Evolutionary conservation across 768 basidiomycete genomes (phyloP).

Genomic region (Phaffia tasmanica): DNA sequence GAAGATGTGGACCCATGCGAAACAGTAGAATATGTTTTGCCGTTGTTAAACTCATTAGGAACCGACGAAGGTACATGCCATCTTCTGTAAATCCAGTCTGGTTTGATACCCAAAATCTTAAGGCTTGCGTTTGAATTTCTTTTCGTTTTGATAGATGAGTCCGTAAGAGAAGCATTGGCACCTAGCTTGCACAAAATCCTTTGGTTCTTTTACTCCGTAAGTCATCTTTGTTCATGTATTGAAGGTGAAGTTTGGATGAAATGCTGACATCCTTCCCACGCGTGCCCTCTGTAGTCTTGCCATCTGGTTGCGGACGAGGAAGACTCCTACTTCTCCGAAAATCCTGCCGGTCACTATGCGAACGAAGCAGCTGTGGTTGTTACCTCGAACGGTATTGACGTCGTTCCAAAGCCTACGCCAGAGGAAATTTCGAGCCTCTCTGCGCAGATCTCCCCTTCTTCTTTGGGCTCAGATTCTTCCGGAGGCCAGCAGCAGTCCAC

Average conservation of each 20-base stretch:
- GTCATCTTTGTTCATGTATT: conserved; percentile 5
- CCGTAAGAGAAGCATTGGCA: conserved; percentile 77
- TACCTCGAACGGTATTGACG: conserved; percentile 33
- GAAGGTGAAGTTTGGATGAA: not conserved
- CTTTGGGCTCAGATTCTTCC: not conserved
- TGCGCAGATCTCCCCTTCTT: not conserved
- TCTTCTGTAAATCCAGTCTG: not conserved
- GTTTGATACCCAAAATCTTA: too few species aligned
- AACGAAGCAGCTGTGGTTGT: conserved; percentile 11
- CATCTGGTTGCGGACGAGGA: conserved; percentile 50
- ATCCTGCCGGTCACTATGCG: not conserved
- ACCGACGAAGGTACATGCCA: conserved; percentile 62
- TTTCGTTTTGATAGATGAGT: conserved; percentile 51
- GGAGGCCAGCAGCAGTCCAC: not conserved
- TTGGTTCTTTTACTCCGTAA: conserved; percentile 72
- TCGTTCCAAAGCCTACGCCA: conserved; percentile 30
- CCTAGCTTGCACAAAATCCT: conserved; percentile 66
- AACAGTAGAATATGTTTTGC: conserved; percentile 84
- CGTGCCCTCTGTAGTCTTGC: conserved; percentile 47
- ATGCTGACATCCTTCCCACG: not conserved
- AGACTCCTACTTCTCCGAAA: conserved; percentile 24
- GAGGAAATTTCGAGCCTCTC: conserved; percentile 24
- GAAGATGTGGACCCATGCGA: conserved; percentile 66
- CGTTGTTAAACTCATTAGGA: conserved; percentile 72
- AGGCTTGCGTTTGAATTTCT: not conserved